Percentiles rank a stretch among this genome's conserved stretches.
phyloP scores from a whole-genome alignment of 768 basidiomycete genomes.

The Tulasnella sp. region DNA sequence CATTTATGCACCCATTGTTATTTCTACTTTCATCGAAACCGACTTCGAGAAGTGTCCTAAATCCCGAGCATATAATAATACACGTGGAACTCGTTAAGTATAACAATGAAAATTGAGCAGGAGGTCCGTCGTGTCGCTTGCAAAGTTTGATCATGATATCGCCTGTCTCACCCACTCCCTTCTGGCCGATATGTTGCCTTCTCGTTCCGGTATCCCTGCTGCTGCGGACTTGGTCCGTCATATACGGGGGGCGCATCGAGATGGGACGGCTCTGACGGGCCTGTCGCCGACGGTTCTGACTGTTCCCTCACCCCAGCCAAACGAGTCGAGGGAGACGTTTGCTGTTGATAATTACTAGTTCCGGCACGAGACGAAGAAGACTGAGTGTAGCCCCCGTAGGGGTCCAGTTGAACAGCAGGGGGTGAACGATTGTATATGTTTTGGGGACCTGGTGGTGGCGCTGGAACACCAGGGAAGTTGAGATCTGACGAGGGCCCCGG shows the following conservation, averaged over 20 bases:
- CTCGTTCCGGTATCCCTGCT: neutral
- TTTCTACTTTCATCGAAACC: too few species aligned
- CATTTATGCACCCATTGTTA: too few species aligned
- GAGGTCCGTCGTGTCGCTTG: too few species aligned
- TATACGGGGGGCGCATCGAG: conserved; percentile 5
- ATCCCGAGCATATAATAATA: too few species aligned
- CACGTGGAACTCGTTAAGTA: too few species aligned
- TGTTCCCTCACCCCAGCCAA: neutral
- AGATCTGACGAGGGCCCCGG: neutral
- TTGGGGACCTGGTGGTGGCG: neutral
- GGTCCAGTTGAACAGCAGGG: neutral
- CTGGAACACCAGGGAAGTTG: conserved; percentile 10
- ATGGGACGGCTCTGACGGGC: neutral
- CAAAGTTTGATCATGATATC: too few species aligned
- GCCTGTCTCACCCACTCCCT: too few species aligned
- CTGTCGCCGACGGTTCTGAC: neutral
- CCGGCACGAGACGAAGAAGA: neutral
- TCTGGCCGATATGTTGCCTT: neutral
- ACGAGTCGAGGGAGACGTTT: neutral
- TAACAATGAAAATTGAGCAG: too few species aligned
- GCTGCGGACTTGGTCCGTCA: neutral
- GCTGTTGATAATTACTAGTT: neutral
- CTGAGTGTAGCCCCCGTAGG: neutral
- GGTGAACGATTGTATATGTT: neutral
- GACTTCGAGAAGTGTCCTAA: too few species aligned